Conservation (phyloP, 2,329 filamentous ascomycete genomes). For the Pseudohalonectria lignicola region DNA sequence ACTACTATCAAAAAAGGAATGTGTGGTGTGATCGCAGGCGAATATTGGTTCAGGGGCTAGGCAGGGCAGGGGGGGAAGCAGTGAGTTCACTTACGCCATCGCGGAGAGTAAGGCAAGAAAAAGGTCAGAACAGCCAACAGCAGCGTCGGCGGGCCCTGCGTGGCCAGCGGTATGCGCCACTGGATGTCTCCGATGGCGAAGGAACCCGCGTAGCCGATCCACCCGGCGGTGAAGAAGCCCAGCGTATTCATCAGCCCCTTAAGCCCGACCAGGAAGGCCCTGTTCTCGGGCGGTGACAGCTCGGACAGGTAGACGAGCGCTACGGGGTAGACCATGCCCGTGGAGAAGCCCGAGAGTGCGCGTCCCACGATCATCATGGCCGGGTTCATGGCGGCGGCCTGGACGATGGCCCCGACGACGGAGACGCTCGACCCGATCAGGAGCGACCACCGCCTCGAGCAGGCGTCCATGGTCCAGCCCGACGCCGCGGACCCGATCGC, state of each 20-base stretch:
- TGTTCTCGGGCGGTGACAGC: slow-evolving; percentile 20
- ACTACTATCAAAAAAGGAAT: too few relatives aligned
- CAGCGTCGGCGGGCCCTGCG: slow-evolving; percentile 16
- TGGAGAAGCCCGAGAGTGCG: slow-evolving; percentile 28
- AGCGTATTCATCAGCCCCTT: slow-evolving; percentile 19
- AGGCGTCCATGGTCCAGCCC: background rate
- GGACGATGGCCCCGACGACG: slow-evolving; percentile 3
- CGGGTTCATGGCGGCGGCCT: slow-evolving; percentile 6
- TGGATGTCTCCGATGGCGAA: slow-evolving; percentile 17
- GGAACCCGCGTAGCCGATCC: slow-evolving; percentile 25
- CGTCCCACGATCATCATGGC: slow-evolving; percentile 13
- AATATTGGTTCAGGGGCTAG: background rate
- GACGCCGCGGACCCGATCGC: slow-evolving; percentile 4
- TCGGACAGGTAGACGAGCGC: slow-evolving; percentile 14
- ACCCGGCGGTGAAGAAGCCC: slow-evolving; percentile 25
- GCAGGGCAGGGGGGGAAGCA: background rate
- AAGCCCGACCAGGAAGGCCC: slow-evolving; percentile 5
- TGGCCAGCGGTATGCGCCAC: slow-evolving; percentile 22
- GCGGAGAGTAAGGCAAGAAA: slow-evolving; percentile 15
- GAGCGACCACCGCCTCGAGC: slow-evolving; percentile 4
- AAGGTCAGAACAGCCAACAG: slow-evolving; percentile 10
- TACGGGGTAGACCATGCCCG: slow-evolving; percentile 16
- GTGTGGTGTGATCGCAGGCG: too few relatives aligned
- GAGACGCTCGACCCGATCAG: slow-evolving; percentile 1
- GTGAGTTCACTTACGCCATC: slow-evolving; percentile 13